A percentile compares a stretch with the other conserved stretches of the same genome.
These are phyloP conservation scores for Ochetophila trinervis DNA, from an alignment of 306 rosid genomes.

Conservation along the genomic window DNA sequence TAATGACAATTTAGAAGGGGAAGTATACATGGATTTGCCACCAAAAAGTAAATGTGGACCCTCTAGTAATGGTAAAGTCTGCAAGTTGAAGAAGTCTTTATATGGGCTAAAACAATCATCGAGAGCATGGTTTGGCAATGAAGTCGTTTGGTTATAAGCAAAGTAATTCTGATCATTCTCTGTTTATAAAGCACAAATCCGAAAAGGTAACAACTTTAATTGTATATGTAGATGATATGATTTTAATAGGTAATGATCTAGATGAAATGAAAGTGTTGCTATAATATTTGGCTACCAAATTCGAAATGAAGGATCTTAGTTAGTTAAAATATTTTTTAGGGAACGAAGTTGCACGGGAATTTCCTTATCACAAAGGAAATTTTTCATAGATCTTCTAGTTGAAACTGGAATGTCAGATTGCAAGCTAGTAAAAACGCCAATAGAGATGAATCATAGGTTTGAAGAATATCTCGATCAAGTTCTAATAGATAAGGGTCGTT, in stretches of 20 bases:
- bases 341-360: neutral
- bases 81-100: too few species aligned
- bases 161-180: neutral
- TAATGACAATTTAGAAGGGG: too few species aligned
- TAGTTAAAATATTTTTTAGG: too few species aligned
- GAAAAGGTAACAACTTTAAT: neutral
- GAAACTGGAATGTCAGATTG: conserved; percentile 2
- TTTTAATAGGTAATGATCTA: too few species aligned
- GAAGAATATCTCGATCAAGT: neutral
- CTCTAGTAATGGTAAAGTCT: too few species aligned
- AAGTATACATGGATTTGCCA: neutral
- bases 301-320: too few species aligned
- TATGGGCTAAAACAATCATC: too few species aligned
- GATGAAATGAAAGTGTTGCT: too few species aligned
- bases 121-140: too few species aligned
- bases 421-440: neutral
- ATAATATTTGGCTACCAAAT: too few species aligned
- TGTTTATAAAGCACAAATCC: neutral
- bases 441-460: neutral
- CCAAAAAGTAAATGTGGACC: neutral
- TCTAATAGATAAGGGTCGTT: neutral
- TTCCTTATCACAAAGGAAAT: neutral
- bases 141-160: too few species aligned
- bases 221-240: neutral
- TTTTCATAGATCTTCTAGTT: neutral